A percentile compares a stretch with the other conserved stretches of the same genome.
Conservation (phyloP, 2,329 filamentous ascomycete genomes). For the Trichoderma koningiopsis region DNA sequence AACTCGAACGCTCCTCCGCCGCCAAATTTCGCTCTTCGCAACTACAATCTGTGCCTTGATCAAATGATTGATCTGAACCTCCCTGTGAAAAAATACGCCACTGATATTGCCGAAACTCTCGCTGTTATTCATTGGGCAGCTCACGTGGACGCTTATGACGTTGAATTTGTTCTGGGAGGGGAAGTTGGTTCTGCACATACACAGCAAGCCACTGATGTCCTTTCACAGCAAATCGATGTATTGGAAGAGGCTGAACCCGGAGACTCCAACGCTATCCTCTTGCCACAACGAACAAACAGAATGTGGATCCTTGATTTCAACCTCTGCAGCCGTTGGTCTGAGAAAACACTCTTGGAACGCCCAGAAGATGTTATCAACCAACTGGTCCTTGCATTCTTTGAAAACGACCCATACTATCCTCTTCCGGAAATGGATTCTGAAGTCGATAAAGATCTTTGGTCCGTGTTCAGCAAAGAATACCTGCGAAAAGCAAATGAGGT, state of each 20-base stretch:
- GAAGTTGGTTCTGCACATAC: slow-evolving; percentile 21
- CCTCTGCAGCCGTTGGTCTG: not conserved
- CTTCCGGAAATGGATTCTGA: slow-evolving; percentile 27
- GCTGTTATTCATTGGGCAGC: slow-evolving; percentile 54
- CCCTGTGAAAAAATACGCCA: slow-evolving; percentile 40
- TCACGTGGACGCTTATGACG: slow-evolving; percentile 52
- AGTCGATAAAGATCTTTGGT: slow-evolving; percentile 28
- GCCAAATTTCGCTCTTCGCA: slow-evolving; percentile 42
- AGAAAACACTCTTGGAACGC: not conserved
- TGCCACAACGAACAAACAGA: not conserved
- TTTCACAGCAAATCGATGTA: not conserved
- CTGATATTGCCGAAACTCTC: slow-evolving; percentile 51
- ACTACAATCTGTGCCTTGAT: slow-evolving; percentile 52
- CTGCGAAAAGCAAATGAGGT: not conserved
- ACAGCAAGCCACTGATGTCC: slow-evolving; percentile 3
- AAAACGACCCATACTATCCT: slow-evolving; percentile 35
- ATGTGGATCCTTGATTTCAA: not conserved
- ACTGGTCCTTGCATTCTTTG: slow-evolving; percentile 30
- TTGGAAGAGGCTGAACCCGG: not conserved
- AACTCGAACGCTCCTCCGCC: slow-evolving; percentile 10
- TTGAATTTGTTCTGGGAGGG: slow-evolving; percentile 56
- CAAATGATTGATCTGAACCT: slow-evolving; percentile 51
- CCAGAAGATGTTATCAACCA: slow-evolving; percentile 24
- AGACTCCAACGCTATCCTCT: not conserved
- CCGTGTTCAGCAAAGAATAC: slow-evolving; percentile 16